Conservation (phyloP, 805 yeast genomes). For the Tanozyma kutaoensis region DNA sequence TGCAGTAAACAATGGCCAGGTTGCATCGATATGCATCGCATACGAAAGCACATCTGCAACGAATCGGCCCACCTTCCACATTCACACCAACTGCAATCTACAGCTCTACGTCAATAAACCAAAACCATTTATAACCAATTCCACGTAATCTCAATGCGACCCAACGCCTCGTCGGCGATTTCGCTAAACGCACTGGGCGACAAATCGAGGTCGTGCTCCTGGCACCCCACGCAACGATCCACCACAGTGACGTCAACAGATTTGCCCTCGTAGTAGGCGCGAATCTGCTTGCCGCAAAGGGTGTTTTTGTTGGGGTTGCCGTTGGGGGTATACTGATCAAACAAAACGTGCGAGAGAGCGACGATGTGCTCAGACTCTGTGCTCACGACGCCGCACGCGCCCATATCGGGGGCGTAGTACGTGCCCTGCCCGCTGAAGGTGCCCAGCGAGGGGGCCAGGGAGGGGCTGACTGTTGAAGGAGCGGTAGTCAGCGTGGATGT, state of each 20-base stretch:
- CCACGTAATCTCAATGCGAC: constrained; percentile 46
- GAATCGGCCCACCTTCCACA: too few relatives aligned
- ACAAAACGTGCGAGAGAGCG: constrained; percentile 35
- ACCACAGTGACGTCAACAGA: constrained; percentile 43
- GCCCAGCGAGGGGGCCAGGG: constrained; percentile 5
- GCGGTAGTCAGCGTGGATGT: too few relatives aligned
- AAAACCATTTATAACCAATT: constrained; percentile 9
- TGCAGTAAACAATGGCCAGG: too few relatives aligned
- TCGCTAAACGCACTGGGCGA: constrained; percentile 46
- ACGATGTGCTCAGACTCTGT: constrained; percentile 35
- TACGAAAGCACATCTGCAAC: too few relatives aligned
- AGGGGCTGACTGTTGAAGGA: constrained; percentile 4
- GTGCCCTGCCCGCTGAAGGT: constrained; percentile 33
- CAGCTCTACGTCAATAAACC: too few relatives aligned
- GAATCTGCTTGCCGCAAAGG: constrained; percentile 40
- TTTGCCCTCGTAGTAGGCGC: constrained; percentile 32
- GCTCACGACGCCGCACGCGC: constrained; percentile 42
- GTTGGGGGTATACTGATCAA: constrained; percentile 15
- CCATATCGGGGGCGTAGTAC: constrained; percentile 30
- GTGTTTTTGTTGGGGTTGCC: constrained; percentile 31
- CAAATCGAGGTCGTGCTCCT: constrained; percentile 36
- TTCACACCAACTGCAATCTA: too few relatives aligned
- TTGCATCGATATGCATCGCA: too few relatives aligned
- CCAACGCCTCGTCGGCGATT: constrained; percentile 38
- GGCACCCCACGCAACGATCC: constrained; percentile 47